Evolutionary conservation across 2,329 filamentous ascomycete genomes (phyloP), one percentile per base, ranked within the genome.

Genomic region (Xylaria sp.): DNA sequence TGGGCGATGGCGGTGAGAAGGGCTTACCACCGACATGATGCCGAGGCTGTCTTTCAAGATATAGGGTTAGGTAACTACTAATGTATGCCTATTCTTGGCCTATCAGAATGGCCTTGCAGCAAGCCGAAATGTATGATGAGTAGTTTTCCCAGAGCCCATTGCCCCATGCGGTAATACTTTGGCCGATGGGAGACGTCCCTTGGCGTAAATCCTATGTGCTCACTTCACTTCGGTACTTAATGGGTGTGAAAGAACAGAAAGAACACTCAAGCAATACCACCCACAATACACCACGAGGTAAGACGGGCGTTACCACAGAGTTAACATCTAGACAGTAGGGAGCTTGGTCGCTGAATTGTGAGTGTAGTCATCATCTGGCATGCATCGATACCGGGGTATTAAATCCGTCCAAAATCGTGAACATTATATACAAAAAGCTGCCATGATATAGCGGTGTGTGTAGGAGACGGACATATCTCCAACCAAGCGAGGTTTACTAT

Each of bases 1-100:
- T 48, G 47, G 41, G 47, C 25, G 21, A 35, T 37, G 37, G 31
- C 17, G 15, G 43, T 35, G 49, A 27, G 15, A 27, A 15, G 17
- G 33, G 25, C 46, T 60, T 60, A 53, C 40, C 41, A 48, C 59
- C 59, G 59, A 62, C 33, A 54, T 62, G 25, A 23, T 49, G 48
- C 59, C 59, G 59, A 62, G 43, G 41, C 54, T n/a, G 17, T 7
- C 41, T 37, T 57, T 23, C 25, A 51, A 38, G 38, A 17, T 27
- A 29, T 43, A 43, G 25, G 25, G 49, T 10, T 25, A 29, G 31
- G 31, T 25, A 43, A 44, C 19, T 4, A n/a, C 27, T 17, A 10
- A 11, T 48, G 11, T 41, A 23, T 38, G 23, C 41, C 6, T 7
- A 21, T 27, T 21, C 23, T 10, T n/a, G 33, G 27, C 29, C 10